Evolutionary conservation across 257 asterid species (phyloP), one percentile per base, ranked within the genome.

Genomic region (Rauvolfia tetraphylla): DNA sequence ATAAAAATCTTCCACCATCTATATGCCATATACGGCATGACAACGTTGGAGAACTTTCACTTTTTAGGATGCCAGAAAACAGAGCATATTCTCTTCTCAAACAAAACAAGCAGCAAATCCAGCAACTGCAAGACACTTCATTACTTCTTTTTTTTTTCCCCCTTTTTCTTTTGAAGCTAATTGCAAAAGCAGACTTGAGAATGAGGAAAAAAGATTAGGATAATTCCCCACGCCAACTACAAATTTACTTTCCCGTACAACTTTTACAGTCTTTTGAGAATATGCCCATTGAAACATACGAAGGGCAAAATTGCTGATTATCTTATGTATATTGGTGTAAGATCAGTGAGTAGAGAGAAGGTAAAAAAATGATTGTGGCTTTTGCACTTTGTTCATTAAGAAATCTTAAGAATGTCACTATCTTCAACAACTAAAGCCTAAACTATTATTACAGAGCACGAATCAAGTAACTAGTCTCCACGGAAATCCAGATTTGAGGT

Each of bases 401-500:
- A 67, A 59, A 56, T 61, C 13, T 29, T 77, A 11, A 49, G 31
- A 59, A 59, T 59, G 76, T 68, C 74, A 23, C 69, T 18, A 22
- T 81, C 74, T 27, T n/a, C 31, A 25, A 56, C 80, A 53, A 73
- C 75, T 72, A 22, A 68, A 22, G 72, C 61, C 76, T 27, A 11
- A 72, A 75, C 38, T 72, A 74, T 69, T 29, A 67, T 65, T 72
- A 33, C 65, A 56, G 11, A 25, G 44, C 49, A 48, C 36, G 63
- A 73, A 72, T 77, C 46, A 17, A 38, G 25, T 11, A n/a, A 17
- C 27, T 34, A 49, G 7, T 76, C 65, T 68, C 27, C 71, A 49
- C 39, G 73, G 71, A 58, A 56, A 49, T 74, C 72, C 39, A 41
- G 62, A 59, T 62, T 72, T 49, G 81, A 70, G 58, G 68, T 71